Evolutionary conservation across 2,329 filamentous ascomycete species (phyloP).

Genomic region (Ceratocystis harringtonii): DNA sequence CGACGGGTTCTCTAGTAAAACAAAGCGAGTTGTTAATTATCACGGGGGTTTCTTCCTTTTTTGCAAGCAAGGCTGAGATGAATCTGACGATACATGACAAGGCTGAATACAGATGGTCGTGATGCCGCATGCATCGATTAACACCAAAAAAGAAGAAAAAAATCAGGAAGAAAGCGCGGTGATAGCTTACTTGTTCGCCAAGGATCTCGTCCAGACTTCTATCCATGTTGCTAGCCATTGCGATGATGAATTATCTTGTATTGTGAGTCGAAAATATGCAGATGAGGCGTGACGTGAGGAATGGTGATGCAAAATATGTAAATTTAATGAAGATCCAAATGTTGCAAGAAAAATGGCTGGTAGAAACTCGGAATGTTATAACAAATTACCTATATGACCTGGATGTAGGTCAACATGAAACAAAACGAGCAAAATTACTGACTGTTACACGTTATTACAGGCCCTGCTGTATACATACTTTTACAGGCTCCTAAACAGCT

Average conservation of each 20-base stretch:
- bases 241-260: conserved; percentile 8
- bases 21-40: not conserved
- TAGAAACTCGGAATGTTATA: not conserved
- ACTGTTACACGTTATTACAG: not conserved
- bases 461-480: not conserved
- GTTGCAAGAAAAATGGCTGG: conserved; percentile 1
- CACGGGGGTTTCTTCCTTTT: not conserved
- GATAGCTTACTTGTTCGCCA: conserved; percentile 30
- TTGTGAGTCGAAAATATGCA: not conserved
- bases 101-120: conserved; percentile 3
- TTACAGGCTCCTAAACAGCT: not conserved
- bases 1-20: conserved; percentile 9
- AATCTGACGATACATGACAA: not conserved
- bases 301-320: not conserved
- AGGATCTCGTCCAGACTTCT: conserved; percentile 44
- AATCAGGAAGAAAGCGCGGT: not conserved
- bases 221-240: conserved; percentile 34
- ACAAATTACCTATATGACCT: not conserved
- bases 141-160: not conserved
- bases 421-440: not conserved
- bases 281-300: not conserved
- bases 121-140: not conserved
- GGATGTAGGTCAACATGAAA: conserved; percentile 10
- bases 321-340: conserved; percentile 10
- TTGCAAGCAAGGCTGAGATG: not conserved